Percentiles rank a stretch among this genome's conserved stretches.
phyloP scores from a whole-genome alignment of 345 rosid genomes.

The Psidium friedrichsthalianum region DNA sequence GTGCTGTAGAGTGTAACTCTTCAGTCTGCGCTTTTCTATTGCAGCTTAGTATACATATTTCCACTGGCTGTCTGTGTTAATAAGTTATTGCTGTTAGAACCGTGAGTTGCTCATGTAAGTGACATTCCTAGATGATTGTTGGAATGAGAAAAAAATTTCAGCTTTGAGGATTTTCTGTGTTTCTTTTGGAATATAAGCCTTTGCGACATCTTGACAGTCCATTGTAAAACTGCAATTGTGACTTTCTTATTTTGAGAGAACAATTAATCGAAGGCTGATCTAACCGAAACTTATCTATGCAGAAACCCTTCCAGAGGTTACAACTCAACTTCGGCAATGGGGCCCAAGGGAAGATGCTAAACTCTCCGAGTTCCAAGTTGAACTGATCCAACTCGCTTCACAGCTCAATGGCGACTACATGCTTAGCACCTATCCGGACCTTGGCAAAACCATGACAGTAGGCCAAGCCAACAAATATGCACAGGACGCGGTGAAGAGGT shows the following conservation, averaged over 20 bases:
- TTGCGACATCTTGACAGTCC: background rate
- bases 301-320: conserved; percentile 77
- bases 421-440: conserved; percentile 67
- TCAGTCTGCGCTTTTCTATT: background rate
- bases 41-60: background rate
- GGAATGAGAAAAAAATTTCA: background rate
- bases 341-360: conserved; percentile 67
- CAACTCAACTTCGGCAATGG: conserved; percentile 42
- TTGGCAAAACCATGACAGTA: conserved; percentile 83
- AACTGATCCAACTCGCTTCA: conserved; percentile 91
- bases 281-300: conserved; percentile 11
- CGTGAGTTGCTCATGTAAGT: background rate
- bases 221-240: background rate
- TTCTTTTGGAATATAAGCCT: background rate
- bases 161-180: background rate
- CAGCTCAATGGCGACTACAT: conserved; percentile 91
- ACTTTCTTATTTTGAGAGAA: background rate
- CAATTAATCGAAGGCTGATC: background rate
- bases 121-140: background rate
- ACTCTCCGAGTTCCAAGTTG: conserved; percentile 89
- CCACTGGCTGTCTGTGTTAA: background rate
- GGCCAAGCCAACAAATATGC: conserved; percentile 78
- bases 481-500: conserved; percentile 80
- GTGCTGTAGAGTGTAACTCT: background rate
- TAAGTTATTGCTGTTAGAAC: background rate